phyloP scores from a whole-genome alignment of 805 yeast species.

The Huiozyma naganishii region DNA sequence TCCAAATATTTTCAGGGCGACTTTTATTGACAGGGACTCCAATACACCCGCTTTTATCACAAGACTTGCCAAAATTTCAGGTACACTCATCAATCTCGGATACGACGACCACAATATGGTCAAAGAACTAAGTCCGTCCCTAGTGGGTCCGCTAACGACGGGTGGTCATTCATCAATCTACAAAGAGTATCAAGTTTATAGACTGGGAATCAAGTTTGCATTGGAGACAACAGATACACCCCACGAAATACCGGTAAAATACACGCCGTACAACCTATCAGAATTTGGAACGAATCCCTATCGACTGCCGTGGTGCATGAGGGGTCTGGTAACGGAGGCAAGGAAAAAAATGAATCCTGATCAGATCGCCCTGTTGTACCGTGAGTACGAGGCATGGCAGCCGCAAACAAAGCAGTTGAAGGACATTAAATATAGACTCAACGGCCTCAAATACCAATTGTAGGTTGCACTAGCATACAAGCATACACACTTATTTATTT shows the following conservation, averaged over 20 bases:
- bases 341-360: constrained; percentile 40
- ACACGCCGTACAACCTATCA: constrained; percentile 45
- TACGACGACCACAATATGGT: constrained; percentile 76
- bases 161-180: constrained; percentile 91
- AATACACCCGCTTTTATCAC: constrained; percentile 72
- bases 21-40: constrained; percentile 76
- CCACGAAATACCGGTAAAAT: constrained; percentile 29
- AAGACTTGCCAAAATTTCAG: constrained; percentile 60
- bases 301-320: constrained; percentile 83
- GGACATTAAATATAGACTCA: constrained; percentile 72
- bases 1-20: constrained; percentile 83
- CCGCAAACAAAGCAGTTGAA: constrained; percentile 76
- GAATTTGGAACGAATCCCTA: constrained; percentile 70
- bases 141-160: constrained; percentile 88
- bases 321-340: constrained; percentile 68
- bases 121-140: constrained; percentile 65
- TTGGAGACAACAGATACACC: constrained; percentile 60
- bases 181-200: constrained; percentile 76
- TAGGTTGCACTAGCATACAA: neutral
- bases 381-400: constrained; percentile 74
- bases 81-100: constrained; percentile 67
- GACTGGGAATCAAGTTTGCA: constrained; percentile 61
- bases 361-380: constrained; percentile 50
- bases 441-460: constrained; percentile 34
- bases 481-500: no score